Evolutionary conservation across 305 asterid genomes (phyloP), one percentile per base, ranked within the genome.

Genomic region (Fraxinus floribunda): DNA sequence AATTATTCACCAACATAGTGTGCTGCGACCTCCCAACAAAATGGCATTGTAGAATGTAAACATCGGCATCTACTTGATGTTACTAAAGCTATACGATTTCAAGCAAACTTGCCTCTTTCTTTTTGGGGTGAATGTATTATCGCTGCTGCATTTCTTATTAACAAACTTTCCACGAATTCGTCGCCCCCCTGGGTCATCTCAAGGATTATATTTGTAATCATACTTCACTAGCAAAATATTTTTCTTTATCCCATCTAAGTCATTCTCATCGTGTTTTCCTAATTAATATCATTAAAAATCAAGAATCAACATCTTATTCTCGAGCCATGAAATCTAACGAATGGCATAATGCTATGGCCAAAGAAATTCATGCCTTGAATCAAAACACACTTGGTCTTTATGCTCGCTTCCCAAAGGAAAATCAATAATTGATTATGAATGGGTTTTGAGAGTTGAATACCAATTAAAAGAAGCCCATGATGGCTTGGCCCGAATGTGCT

Each of bases 401-500:
- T 41, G 4, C 16, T 41, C 16, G 15, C 16, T 44, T 44, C n/a
- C 4, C n/a, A 44, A 44, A 44, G n/a, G n/a, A 11, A 44, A 44
- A 11, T 11, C 55, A 10, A 0, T 0, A 10, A 44, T 44, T 44
- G 16, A 1, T 44, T 44, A 13, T 10, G 3, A 44, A 44, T 44
- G 55, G 4, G 55, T 44, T 0, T 78, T 91, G 34, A 78, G 35
- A 62, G 80, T 89, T 16, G 90, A 94, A 6, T 91, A 92, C 49
- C 78, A 22, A 57, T 88, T 88, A 11, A 77, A 35, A 52, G 82
- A 81, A 83, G 94, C 97, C 83, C 93, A 26, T 10, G 84, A 87
- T 0, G 89, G 88, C 11, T 82, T 92, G 88, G 84, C 81, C 20
- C 90, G 89, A 0, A 32, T 89, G 83, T 86, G 77, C 81, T 79